Percentiles rank a stretch among this genome's conserved stretches.
phyloP scores from a whole-genome alignment of 2,329 filamentous ascomycete species.

The Trichoderma citrinoviride region DNA sequence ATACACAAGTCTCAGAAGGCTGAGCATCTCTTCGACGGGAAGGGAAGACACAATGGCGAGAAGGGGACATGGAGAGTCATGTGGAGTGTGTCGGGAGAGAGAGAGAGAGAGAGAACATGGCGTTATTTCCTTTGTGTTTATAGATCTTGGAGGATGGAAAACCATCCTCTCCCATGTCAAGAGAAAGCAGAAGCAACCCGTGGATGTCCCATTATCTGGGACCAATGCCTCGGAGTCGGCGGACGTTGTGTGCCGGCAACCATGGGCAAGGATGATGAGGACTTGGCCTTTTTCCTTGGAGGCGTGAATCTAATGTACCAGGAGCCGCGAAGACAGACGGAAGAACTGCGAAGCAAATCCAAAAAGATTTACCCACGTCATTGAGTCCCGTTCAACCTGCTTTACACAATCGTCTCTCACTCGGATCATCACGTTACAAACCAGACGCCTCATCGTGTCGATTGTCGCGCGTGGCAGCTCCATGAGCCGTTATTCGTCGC shows the following conservation, averaged over 20 bases:
- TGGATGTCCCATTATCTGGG: not conserved
- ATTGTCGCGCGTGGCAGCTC: slow-evolving; percentile 17
- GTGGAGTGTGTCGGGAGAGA: slow-evolving; percentile 23
- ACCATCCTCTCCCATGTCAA: slow-evolving; percentile 44
- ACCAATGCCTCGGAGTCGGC: not conserved
- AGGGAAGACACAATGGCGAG: slow-evolving; percentile 33
- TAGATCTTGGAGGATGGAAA: slow-evolving; percentile 47
- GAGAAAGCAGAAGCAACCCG: slow-evolving; percentile 29
- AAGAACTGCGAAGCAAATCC: slow-evolving; percentile 2
- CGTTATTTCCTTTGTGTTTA: slow-evolving; percentile 37
- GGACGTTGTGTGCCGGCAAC: not conserved
- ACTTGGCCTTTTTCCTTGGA: not conserved
- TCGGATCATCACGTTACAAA: not conserved
- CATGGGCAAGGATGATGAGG: not conserved
- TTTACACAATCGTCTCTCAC: not conserved
- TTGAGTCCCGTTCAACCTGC: not conserved
- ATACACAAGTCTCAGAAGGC: slow-evolving; percentile 31
- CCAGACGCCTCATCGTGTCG: slow-evolving; percentile 1
- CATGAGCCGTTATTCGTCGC: slow-evolving; percentile 22
- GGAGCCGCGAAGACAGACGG: not conserved
- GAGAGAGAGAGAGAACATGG: slow-evolving; percentile 28
- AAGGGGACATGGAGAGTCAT: slow-evolving; percentile 22
- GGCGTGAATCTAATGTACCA: slow-evolving; percentile 8
- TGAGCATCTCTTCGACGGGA: slow-evolving; percentile 37
- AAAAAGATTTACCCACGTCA: not conserved